Evolutionary conservation across 2,329 filamentous ascomycete species (phyloP).

Genomic region (Epichloe amarillans): DNA sequence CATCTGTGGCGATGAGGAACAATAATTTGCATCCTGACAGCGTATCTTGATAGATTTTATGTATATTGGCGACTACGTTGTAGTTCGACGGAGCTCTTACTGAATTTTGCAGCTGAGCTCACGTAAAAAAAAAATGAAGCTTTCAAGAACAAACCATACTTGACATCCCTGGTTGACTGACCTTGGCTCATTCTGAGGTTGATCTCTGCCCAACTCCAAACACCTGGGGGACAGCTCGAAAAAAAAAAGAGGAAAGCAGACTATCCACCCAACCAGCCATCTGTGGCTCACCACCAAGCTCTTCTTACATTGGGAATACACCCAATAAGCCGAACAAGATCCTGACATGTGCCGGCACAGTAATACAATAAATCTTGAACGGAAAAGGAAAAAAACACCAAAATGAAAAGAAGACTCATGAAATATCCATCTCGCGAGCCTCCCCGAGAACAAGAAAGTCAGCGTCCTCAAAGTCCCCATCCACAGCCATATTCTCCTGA

Average conservation of each 20-base stretch:
- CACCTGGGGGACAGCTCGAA: not conserved
- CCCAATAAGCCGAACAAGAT: not conserved
- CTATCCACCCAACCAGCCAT: not conserved
- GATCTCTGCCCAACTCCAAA: not conserved
- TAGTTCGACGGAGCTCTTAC: too few relatives aligned
- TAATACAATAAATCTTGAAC: not conserved
- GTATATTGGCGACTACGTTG: too few relatives aligned
- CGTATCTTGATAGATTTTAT: too few relatives aligned
- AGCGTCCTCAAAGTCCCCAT: conserved; percentile 55
- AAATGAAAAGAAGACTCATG: not conserved
- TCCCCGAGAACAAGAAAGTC: conserved; percentile 42
- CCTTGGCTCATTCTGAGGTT: not conserved
- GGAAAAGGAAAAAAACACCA: not conserved
- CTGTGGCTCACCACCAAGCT: not conserved
- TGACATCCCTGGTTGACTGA: not conserved
- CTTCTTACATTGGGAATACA: not conserved
- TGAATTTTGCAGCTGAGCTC: too few relatives aligned
- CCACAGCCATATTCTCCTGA: conserved; percentile 34
- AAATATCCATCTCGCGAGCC: conserved; percentile 29
- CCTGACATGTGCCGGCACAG: not conserved
- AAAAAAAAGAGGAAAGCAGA: not conserved
- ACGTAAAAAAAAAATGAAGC: too few relatives aligned
- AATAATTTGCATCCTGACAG: too few relatives aligned
- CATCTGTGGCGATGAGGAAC: not conserved
- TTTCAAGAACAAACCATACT: too few relatives aligned